Evolutionary conservation across 2,329 filamentous ascomycete genomes (phyloP).

Genomic region (Neonectria ditissima): DNA sequence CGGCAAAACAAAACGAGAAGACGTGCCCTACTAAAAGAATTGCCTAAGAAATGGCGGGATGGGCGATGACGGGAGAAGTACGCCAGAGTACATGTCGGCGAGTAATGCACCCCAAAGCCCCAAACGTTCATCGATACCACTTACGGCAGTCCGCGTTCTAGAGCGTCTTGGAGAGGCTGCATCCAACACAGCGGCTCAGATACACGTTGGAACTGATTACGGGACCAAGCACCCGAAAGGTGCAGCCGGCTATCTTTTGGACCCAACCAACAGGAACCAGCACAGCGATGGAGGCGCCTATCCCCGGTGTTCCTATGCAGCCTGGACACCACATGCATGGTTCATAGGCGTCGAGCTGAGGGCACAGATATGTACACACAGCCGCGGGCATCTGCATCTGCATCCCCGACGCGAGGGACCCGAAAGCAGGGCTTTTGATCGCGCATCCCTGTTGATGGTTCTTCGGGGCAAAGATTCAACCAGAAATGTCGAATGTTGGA

Average conservation of each 20-base stretch:
- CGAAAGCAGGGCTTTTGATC: background rate
- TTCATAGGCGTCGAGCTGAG: background rate
- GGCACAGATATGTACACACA: background rate
- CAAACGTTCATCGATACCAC: background rate
- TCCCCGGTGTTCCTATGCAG: background rate
- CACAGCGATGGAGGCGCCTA: background rate
- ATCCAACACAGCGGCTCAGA: background rate
- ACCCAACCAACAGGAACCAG: background rate
- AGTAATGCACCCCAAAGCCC: conserved; percentile 20
- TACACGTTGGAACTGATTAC: conserved; percentile 2
- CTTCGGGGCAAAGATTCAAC: background rate
- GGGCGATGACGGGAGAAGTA: conserved; percentile 4
- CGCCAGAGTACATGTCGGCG: conserved; percentile 8
- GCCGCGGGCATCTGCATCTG: background rate
- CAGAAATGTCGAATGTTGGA: background rate
- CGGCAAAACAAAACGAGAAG: background rate
- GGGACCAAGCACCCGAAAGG: background rate
- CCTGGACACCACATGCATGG: background rate
- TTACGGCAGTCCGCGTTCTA: conserved; percentile 8
- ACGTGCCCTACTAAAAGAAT: conserved; percentile 4
- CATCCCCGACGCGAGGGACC: background rate
- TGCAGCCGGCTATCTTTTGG: background rate
- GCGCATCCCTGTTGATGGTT: background rate
- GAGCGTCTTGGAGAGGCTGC: conserved; percentile 12
- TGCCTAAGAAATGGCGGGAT: background rate